Base-by-base conservation (phyloP, 371 early-diverging fungal species). In the Conidiobolus incongruus region DNA sequence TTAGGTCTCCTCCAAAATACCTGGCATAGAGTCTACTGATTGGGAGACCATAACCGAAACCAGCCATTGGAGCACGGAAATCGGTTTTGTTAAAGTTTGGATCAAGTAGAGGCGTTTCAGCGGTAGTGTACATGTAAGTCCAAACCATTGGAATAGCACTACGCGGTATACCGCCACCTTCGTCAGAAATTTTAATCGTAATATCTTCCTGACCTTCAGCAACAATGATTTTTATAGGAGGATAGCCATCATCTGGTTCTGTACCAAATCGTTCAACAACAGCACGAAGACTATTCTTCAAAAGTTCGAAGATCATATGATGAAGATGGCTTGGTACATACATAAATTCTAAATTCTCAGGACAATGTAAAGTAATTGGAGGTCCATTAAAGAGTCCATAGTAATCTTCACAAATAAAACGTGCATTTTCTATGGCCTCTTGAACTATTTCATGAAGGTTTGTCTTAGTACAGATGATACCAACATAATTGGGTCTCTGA, bases 121-220 rank as follows among this genome's bases (percentile, higher is more conserved):
- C 96, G 0, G 96, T 95, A 1, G 96, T 93, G 48, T 93, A 72
- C 90, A 94, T 81, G 58, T 92, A 92, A 11, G 92, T 88, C 91
- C 90, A 92, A 35, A 91, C 88, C 35, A 85, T 58, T 17, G 84
- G 83, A 58, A 88, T 78, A 28, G 75, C 86, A 38, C 81, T 75
- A 38, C 92, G 59, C 33, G 91, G 86, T 33, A 90, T 86, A 44
- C 95, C 91, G 13, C 91, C 92, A 21, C 95, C 95, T 58, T 94
- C 92, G 56, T 94, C 95, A 5, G 77, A 77, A 21, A 94, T 75
- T 62, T 94, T 94, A 50, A 94, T 85, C 3, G 95, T 88, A 38
- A 94, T 89, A 53, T 94, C 95, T 52, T 94, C 95, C 49, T 82
- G 84, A 39, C 92, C 95, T 55, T 82, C 83, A 20, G 92, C 89